Evolutionary conservation across 1,139 yeast species (phyloP).

Genomic region (Blastobotrys raffinosifermentans): DNA sequence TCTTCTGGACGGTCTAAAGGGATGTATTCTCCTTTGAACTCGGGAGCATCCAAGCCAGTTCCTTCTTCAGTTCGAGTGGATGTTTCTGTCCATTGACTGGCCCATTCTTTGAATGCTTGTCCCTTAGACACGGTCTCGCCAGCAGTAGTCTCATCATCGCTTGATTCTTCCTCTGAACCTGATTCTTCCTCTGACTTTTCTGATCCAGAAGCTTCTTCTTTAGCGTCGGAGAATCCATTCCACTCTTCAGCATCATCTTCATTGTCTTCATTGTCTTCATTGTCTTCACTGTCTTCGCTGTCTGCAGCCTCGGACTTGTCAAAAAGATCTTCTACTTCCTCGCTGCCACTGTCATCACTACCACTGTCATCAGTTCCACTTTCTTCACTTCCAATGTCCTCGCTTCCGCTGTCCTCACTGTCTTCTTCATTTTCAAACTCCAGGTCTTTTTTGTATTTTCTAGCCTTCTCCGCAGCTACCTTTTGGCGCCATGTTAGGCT

Average conservation of each 20-base stretch:
- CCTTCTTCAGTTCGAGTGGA: slow-evolving; percentile 20
- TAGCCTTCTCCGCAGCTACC: slow-evolving; percentile 41
- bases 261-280: slow-evolving; percentile 9
- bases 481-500: slow-evolving; percentile 55
- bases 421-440: slow-evolving; percentile 38
- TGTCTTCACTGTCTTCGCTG: slow-evolving; percentile 21
- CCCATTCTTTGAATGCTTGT: slow-evolving; percentile 50
- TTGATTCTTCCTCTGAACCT: slow-evolving; percentile 4
- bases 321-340: no score
- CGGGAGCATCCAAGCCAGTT: slow-evolving; percentile 27
- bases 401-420: slow-evolving; percentile 22
- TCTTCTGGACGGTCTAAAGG: slow-evolving; percentile 35
- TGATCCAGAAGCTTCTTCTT: not conserved
- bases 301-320: slow-evolving; percentile 17
- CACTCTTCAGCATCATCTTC: slow-evolving; percentile 9
- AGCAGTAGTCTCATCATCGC: slow-evolving; percentile 8
- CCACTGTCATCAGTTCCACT: no score
- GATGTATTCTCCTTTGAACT: slow-evolving; percentile 27
- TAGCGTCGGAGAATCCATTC: slow-evolving; percentile 3
- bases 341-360: slow-evolving; percentile 16
- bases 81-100: slow-evolving; percentile 36
- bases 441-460: slow-evolving; percentile 28
- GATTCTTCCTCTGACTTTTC: slow-evolving; percentile 3
- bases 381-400: slow-evolving; percentile 9
- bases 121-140: slow-evolving; percentile 32